Evolutionary conservation across 495 filamentous ascomycete species (phyloP), one percentile per base, ranked within the genome.

Genomic region (Letharia lupina): DNA sequence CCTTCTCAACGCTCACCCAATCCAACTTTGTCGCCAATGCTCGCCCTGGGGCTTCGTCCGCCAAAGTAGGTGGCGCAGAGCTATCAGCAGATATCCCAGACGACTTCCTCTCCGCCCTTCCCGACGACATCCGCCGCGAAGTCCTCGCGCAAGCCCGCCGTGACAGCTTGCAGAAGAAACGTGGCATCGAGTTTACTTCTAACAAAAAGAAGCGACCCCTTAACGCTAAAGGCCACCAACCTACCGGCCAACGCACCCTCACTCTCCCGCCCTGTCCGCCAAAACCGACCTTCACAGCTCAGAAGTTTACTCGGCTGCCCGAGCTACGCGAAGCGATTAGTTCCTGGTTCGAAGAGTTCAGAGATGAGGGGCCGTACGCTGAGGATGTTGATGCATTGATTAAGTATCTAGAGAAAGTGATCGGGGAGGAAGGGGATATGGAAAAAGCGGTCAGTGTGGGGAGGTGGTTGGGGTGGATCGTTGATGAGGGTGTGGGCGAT

Each of bases 61-160:
- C 48, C 2, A 63, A 50, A 31, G 48, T 44, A 13, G 37, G 20
- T 16, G 61, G 20, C 9, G 54, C 57, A 10, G 60, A 48, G 33
- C 40, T 66, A 15, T 60, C 74, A 52, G 73, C 78, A 11, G 82
- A 83, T 11, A 73, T 90, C 10, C 89, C 91, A 59, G 77, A 81
- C 0, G 85, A 85, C 9, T 92, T 94, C 75, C 85, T 96, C 42
- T 84, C 87, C 16, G 91, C 91, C 31, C 77, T 96, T 0, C 92
- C 92, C 0, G 86, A 89, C 63, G 89, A 96, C 61, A 82, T 96
- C 60, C 85, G 90, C 44, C 75, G 75, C 31, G 92, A 96, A 77
- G 81, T 96, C 18, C 73, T 96, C 12, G 85, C 81, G 9, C 87
- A 96, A 70, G 86, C 90, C 65, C 80, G 81, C 15, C 84, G 85